Percentiles rank a stretch among this genome's conserved stretches.
These are phyloP conservation scores for Anthracocystis setariae DNA, from an alignment of 1,284 basidiomycete genomes.

Conservation along the genomic window DNA sequence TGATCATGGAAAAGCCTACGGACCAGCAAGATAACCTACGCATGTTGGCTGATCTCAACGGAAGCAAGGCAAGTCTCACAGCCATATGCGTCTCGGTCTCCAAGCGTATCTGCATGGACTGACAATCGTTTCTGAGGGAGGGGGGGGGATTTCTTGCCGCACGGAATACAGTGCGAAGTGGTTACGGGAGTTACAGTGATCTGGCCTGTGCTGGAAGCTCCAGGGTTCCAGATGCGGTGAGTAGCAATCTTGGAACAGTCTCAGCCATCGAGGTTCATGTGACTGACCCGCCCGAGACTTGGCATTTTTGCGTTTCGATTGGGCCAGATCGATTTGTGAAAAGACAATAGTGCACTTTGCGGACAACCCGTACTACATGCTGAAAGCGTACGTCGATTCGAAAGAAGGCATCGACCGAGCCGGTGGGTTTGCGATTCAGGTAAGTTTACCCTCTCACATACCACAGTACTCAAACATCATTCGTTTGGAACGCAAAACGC, in stretches of 20 bases:
- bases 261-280: too few species aligned
- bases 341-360: conserved; percentile 66
- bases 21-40: conserved; percentile 84
- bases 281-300: too few species aligned
- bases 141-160: background rate
- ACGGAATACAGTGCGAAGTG: conserved; percentile 54
- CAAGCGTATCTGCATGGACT: background rate
- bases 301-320: too few species aligned
- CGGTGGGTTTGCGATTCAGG: conserved; percentile 94
- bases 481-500: background rate
- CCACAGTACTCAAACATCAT: background rate
- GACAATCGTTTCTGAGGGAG: background rate
- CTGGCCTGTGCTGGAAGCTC: conserved; percentile 82
- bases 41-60: conserved; percentile 86
- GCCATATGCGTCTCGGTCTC: background rate
- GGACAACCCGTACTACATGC: conserved; percentile 69
- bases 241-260: conserved; percentile 37
- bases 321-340: conserved; percentile 61
- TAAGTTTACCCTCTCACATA: conserved; percentile 62
- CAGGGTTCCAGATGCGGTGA: conserved; percentile 85
- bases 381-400: conserved; percentile 86
- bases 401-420: conserved; percentile 91
- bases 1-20: conserved; percentile 85
- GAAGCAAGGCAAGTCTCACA: conserved; percentile 30
- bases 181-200: conserved; percentile 71